Evolutionary conservation across 768 basidiomycete species (phyloP).

Genomic region (Podaxis mareebaensis): DNA sequence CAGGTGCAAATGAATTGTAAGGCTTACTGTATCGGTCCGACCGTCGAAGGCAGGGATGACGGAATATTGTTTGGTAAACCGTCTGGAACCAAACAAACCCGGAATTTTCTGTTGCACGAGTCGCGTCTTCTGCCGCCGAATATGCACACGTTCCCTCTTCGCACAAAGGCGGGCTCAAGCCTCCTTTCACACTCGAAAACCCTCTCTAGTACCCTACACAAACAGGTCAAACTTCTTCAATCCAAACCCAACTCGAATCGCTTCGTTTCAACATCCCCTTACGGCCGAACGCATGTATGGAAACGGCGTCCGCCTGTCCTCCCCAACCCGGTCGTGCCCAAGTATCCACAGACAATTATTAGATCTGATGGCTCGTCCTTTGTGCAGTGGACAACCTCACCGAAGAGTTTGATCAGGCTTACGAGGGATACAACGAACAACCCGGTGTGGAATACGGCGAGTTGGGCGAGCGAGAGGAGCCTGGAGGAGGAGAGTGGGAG

Average conservation of each 20-base stretch:
- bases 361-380: slow-evolving; percentile 89
- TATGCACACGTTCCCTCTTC: slow-evolving; percentile 4
- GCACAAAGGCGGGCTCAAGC: slow-evolving; percentile 4
- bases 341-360: slow-evolving; percentile 83
- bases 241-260: slow-evolving; percentile 14
- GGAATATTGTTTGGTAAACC: neutral
- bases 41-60: neutral
- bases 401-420: slow-evolving; percentile 71
- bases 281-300: slow-evolving; percentile 84
- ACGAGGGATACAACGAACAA: slow-evolving; percentile 90
- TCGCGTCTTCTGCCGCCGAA: neutral
- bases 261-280: slow-evolving; percentile 68
- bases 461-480: slow-evolving; percentile 44
- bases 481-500: slow-evolving; percentile 71
- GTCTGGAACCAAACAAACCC: slow-evolving; percentile 2
- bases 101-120: neutral
- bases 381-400: slow-evolving; percentile 87
- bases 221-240: neutral
- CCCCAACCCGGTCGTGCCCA: slow-evolving; percentile 83
- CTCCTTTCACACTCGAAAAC: neutral
- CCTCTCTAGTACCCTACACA: neutral
- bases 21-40: neutral
- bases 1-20: no score
- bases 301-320: slow-evolving; percentile 65
- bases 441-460: slow-evolving; percentile 79